phyloP scores from a whole-genome alignment of 2,329 filamentous ascomycete genomes.

The Cladosporium sphaerospermum region DNA sequence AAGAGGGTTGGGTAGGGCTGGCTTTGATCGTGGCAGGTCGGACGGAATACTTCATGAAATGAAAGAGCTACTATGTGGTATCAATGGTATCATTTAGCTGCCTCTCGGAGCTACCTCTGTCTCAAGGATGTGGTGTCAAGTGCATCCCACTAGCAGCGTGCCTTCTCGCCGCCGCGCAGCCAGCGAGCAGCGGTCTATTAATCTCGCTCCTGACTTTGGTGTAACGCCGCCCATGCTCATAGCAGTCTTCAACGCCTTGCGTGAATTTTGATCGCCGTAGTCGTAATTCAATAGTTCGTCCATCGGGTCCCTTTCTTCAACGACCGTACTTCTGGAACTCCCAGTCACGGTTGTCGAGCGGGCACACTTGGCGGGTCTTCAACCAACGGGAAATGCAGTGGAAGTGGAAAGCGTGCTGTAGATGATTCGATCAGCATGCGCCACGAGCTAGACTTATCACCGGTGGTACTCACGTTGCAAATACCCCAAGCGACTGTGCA shows the following conservation, averaged over 20 bases:
- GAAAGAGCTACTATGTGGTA: too few species aligned
- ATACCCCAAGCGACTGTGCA: conserved; percentile 99
- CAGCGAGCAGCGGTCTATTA: too few species aligned
- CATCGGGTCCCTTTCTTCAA: conserved; percentile 31
- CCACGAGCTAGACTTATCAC: background rate
- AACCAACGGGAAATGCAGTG: conserved; percentile 99
- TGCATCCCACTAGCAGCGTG: background rate
- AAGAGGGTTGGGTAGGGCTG: conserved; percentile 42
- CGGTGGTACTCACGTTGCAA: conserved; percentile 70
- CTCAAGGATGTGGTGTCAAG: background rate
- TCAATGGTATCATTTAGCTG: background rate
- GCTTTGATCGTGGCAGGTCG: background rate
- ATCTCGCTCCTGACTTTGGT: too few species aligned
- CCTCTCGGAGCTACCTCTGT: background rate
- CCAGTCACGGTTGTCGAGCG: conserved; percentile 96
- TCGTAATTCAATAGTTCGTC: background rate
- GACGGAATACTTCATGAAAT: background rate
- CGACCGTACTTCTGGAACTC: conserved; percentile 98
- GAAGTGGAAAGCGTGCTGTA: conserved; percentile 96
- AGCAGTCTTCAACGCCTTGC: background rate
- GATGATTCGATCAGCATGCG: background rate
- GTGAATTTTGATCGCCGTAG: background rate
- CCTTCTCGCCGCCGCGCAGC: too few species aligned
- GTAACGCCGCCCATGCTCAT: conserved; percentile 9
- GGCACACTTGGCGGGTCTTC: conserved; percentile 98